Evolutionary conservation across 2,329 filamentous ascomycete genomes (phyloP).

Genomic region (Fusarium bulbicola): DNA sequence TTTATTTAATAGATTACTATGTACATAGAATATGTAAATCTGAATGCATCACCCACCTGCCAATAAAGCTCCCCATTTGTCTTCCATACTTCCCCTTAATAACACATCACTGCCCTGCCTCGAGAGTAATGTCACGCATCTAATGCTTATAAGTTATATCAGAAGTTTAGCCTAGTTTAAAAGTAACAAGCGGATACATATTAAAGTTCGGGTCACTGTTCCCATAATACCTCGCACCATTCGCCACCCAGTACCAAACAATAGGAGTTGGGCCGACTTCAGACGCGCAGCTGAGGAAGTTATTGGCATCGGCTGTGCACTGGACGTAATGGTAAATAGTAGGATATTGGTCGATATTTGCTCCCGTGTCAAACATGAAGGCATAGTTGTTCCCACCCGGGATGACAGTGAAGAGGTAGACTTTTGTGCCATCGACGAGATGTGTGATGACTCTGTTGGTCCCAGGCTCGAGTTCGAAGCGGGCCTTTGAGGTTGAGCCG

Average conservation of each 20-base stretch:
- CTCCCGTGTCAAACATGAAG: fast-evolving
- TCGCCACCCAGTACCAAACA: neutral
- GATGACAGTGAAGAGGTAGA: neutral
- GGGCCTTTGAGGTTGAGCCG: neutral
- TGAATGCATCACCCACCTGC: too few species aligned
- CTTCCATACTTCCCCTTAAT: too few species aligned
- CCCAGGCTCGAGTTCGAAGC: fast-evolving
- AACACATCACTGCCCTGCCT: too few species aligned
- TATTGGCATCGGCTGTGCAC: neutral
- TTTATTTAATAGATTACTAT: too few species aligned
- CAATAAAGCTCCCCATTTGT: too few species aligned
- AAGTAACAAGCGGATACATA: too few species aligned
- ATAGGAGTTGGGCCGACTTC: neutral
- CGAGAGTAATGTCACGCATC: too few species aligned
- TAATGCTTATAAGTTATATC: too few species aligned
- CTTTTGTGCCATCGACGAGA: neutral
- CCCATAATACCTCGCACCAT: fast-evolving
- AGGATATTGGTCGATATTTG: fast-evolving
- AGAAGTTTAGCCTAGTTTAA: too few species aligned
- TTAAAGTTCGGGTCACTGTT: fast-evolving
- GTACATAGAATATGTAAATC: too few species aligned
- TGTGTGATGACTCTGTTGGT: neutral
- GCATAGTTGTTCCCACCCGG: neutral
- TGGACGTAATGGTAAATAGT: neutral
- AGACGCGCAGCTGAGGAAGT: neutral